Evolutionary conservation across 2,329 filamentous ascomycete genomes (phyloP).

Genomic region (Keithomyces neogunnii): DNA sequence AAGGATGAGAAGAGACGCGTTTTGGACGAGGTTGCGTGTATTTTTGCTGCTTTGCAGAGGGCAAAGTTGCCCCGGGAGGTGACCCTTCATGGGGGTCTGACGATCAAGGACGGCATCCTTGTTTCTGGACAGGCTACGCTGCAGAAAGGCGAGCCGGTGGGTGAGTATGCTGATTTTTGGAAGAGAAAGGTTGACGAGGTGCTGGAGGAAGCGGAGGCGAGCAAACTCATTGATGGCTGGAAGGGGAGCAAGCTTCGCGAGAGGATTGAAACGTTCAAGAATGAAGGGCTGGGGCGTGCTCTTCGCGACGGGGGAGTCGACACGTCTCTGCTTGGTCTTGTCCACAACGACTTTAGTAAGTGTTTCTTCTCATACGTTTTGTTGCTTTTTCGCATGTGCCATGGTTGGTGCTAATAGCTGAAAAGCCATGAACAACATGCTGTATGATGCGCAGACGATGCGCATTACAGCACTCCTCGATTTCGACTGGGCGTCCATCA

Average conservation of each 20-base stretch:
- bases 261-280: conserved; percentile 11
- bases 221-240: conserved; percentile 11
- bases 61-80: background rate
- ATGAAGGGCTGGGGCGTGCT: conserved; percentile 4
- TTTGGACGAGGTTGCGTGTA: background rate
- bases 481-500: conserved; percentile 17
- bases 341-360: conserved; percentile 20
- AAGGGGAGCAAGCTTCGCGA: conserved; percentile 5
- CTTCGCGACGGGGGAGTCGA: conserved; percentile 3
- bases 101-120: background rate
- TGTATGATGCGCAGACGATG: conserved; percentile 12
- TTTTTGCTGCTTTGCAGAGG: background rate
- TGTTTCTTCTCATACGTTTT: background rate
- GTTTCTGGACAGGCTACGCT: conserved; percentile 12
- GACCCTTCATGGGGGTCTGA: background rate
- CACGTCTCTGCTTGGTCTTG: conserved; percentile 6
- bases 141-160: conserved; percentile 12
- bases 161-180: conserved; percentile 10
- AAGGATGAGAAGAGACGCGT: too few relatives aligned
- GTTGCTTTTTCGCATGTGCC: too few relatives aligned
- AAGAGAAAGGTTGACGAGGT: background rate
- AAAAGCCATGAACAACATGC: conserved; percentile 17
- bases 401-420: too few relatives aligned
- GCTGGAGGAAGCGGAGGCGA: background rate
- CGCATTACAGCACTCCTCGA: conserved; percentile 18